Evolutionary conservation across 305 asterid species (phyloP).

Genomic region (Rubia balearica): DNA sequence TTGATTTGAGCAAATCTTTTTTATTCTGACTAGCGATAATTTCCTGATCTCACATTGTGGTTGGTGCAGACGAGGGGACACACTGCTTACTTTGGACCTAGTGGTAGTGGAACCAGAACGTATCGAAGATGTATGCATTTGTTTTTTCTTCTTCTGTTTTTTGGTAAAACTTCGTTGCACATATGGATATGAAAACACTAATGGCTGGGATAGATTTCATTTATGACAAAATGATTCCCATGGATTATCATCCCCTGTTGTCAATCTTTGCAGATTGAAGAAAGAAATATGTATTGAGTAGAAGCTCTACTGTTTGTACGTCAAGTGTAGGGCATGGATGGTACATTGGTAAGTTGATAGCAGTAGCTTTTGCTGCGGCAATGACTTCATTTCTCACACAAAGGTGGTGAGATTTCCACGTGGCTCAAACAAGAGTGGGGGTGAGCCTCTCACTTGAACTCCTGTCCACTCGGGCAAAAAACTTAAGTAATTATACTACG

Average conservation of each 20-base stretch:
- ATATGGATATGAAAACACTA: neutral
- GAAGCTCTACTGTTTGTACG: neutral
- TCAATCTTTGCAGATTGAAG: conserved; percentile 12
- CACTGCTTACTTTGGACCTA: conserved; percentile 10
- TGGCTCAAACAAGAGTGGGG: no score
- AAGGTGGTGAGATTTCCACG: no score
- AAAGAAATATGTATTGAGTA: neutral
- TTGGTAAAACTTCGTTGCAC: neutral
- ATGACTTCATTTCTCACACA: neutral
- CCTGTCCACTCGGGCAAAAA: no score
- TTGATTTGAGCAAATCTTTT: neutral
- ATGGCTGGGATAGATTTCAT: neutral
- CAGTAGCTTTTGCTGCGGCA: neutral
- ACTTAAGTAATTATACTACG: neutral
- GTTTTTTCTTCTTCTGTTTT: neutral
- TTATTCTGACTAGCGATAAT: neutral
- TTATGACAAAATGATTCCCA: neutral
- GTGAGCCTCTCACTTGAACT: no score
- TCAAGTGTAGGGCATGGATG: neutral
- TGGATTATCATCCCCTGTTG: neutral
- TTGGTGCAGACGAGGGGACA: conserved; percentile 15
- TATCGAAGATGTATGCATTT: conserved; percentile 19
- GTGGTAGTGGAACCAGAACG: neutral
- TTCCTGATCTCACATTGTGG: conserved; percentile 3
- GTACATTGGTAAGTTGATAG: neutral